These are phyloP conservation scores for Globisporangium yorkense DNA, from an alignment of 352 stramenopile genomes.

Conservation along the genomic window DNA sequence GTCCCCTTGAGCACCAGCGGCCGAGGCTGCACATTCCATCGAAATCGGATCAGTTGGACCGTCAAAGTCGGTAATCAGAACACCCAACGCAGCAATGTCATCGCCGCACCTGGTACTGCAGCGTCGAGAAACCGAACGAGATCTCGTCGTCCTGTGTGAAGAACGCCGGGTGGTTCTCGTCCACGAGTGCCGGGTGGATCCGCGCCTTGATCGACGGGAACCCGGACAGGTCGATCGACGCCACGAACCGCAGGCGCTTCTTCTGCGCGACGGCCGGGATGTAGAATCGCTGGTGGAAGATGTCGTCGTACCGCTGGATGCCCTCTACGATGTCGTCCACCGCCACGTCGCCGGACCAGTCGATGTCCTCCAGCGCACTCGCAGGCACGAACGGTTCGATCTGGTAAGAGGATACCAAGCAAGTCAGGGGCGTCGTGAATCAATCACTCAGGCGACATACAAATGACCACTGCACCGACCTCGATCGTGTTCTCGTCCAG, in stretches of 20 bases:
- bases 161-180: constrained; percentile 55
- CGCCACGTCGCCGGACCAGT: constrained; percentile 37
- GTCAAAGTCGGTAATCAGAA: background rate
- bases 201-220: constrained; percentile 44
- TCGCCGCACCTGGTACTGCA: constrained; percentile 42
- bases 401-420: background rate
- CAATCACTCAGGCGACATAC: background rate
- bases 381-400: constrained; percentile 48
- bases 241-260: constrained; percentile 63
- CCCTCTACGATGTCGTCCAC: constrained; percentile 41
- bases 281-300: constrained; percentile 55
- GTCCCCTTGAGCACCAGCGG: constrained; percentile 67
- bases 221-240: constrained; percentile 48
- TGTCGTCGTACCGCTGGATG: constrained; percentile 48
- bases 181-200: constrained; percentile 47
- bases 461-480: constrained; percentile 6
- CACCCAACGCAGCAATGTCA: too few species aligned
- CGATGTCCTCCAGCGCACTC: constrained; percentile 33
- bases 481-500: constrained; percentile 38
- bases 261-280: constrained; percentile 26
- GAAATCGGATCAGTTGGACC: background rate
- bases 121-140: constrained; percentile 60
- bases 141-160: constrained; percentile 70
- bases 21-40: constrained; percentile 20
- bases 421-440: background rate